Percentiles rank a stretch among this genome's conserved stretches.
phyloP scores from a whole-genome alignment of 305 asterid genomes.

The Stenogyne calaminthoides region DNA sequence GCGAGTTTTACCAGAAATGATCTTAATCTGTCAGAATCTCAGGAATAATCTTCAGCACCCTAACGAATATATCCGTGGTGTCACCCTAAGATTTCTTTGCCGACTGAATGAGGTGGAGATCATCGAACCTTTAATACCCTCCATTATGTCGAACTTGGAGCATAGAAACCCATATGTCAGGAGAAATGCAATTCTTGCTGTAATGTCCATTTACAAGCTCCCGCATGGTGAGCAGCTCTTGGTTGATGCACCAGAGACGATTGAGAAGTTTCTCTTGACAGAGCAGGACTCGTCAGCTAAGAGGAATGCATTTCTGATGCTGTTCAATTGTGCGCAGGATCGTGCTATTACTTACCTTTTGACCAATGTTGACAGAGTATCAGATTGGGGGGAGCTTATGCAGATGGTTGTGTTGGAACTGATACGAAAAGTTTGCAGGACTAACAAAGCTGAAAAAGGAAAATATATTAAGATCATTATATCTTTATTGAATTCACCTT shows the following conservation, averaged over 20 bases:
- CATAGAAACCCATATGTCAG: slow-evolving; percentile 89
- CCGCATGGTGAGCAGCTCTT: slow-evolving; percentile 93
- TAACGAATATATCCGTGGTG: slow-evolving; percentile 96
- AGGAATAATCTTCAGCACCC: slow-evolving; percentile 90
- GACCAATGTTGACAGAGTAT: slow-evolving; percentile 82
- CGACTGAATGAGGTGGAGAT: slow-evolving; percentile 90
- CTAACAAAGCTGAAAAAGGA: slow-evolving; percentile 91
- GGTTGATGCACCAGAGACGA: slow-evolving; percentile 98
- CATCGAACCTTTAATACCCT: slow-evolving; percentile 90
- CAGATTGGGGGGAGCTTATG: slow-evolving; percentile 91
- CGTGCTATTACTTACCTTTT: slow-evolving; percentile 88
- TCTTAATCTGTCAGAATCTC: slow-evolving; percentile 89
- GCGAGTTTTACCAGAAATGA: slow-evolving; percentile 88
- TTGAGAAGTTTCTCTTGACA: slow-evolving; percentile 79
- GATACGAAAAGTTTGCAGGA: slow-evolving; percentile 91
- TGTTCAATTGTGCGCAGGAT: slow-evolving; percentile 89
- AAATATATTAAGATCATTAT: slow-evolving; percentile 91
- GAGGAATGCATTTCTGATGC: slow-evolving; percentile 98
- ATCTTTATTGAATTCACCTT: slow-evolving; percentile 80
- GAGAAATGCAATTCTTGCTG: slow-evolving; percentile 91
- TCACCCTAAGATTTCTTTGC: slow-evolving; percentile 92
- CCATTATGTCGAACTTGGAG: slow-evolving; percentile 86
- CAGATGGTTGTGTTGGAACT: slow-evolving; percentile 98
- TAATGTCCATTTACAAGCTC: slow-evolving; percentile 90
- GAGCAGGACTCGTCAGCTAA: slow-evolving; percentile 96